Base-by-base conservation (phyloP, 1,284 basidiomycete genomes). In the Sphagnurus paluster region DNA sequence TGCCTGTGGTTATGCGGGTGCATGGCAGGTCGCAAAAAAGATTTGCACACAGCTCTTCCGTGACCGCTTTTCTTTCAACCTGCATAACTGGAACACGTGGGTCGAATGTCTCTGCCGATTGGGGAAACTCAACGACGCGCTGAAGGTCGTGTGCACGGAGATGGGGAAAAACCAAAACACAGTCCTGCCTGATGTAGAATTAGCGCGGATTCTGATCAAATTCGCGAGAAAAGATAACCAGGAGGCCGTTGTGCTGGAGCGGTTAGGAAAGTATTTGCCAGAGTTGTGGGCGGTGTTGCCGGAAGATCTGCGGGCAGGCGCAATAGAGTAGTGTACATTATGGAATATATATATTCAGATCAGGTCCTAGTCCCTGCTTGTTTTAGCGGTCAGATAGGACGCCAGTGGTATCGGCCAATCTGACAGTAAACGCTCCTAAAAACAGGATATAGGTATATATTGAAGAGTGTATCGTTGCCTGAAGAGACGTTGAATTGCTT, bases 91-190 rank as follows among this genome's bases (percentile, higher is more conserved):
- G 85, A 84, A 88, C 48, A 75, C 82, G 0, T 93, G 84, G 76
- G 62, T 96, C n/a, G 92, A 96, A 65, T 91, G 88, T 61, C 73
- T 96, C n/a, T 89, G 88, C 56, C 77, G 93, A 11, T 65, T 83
- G 44, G 78, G 80, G 4, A 71, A 71, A 54, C 56, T 90, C 21
- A 77, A 84, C 17, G 86, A 91, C 42, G 93, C 92, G 0, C 61
- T 84, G 25, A 75, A 77, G 58, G 70, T 82, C 14, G 72, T 87
- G 13, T 84, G 84, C 52, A 52, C 76, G 43, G 76, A 87, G 49
- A 90, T 93, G 86, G 69, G 67, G 16, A 70, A 71, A 42, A 61
- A 63, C 16, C 66, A 64, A 36, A 62, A 68, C 36, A 70, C 67
- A 7, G 60, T 77, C 10, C 57, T 64, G 35, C 80, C 82, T 1